Percentiles rank a stretch among this genome's conserved stretches.
Conservation (phyloP, 768 basidiomycete genomes). For the Cantharellus cinnabarinus region DNA sequence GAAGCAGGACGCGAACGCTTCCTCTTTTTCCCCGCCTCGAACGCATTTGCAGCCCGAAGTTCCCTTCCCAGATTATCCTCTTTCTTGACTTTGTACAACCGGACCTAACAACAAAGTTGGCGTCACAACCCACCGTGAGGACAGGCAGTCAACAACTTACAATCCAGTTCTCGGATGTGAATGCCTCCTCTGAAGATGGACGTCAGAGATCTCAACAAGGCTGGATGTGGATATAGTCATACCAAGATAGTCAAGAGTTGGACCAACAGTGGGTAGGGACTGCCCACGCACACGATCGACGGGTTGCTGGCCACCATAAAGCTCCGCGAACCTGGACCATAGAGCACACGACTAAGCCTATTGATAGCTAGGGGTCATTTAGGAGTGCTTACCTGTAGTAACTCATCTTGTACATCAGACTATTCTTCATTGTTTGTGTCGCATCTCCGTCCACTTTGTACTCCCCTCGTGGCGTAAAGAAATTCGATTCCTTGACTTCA, state of each 20-base stretch:
- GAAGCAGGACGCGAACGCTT: constrained; percentile 49
- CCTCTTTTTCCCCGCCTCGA: constrained; percentile 71
- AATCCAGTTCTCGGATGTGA: constrained; percentile 99
- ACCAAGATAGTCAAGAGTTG: constrained; percentile 79
- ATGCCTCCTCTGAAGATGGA: constrained; percentile 61
- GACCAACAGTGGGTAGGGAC: constrained; percentile 50
- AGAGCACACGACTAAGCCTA: background rate
- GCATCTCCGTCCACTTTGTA: constrained; percentile 82
- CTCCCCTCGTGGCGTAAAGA: constrained; percentile 82
- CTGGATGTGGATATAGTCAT: constrained; percentile 13
- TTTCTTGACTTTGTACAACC: constrained; percentile 89
- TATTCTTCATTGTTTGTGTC: constrained; percentile 74
- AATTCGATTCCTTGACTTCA: constrained; percentile 87
- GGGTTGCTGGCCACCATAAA: constrained; percentile 59
- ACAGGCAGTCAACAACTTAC: constrained; percentile 25
- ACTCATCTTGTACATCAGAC: constrained; percentile 98
- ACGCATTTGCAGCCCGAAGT: constrained; percentile 69
- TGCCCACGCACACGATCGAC: constrained; percentile 83
- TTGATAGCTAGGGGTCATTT: constrained; percentile 4
- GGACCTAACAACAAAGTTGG: constrained; percentile 28
- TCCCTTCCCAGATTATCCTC: constrained; percentile 84
- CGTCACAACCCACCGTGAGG: background rate
- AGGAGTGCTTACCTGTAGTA: constrained; percentile 53
- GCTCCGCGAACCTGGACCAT: constrained; percentile 48
- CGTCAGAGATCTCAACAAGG: background rate